Percentiles rank a stretch among this genome's conserved stretches.
Conservation (phyloP, 2,329 filamentous ascomycete species). For the Fusarium sp. region DNA sequence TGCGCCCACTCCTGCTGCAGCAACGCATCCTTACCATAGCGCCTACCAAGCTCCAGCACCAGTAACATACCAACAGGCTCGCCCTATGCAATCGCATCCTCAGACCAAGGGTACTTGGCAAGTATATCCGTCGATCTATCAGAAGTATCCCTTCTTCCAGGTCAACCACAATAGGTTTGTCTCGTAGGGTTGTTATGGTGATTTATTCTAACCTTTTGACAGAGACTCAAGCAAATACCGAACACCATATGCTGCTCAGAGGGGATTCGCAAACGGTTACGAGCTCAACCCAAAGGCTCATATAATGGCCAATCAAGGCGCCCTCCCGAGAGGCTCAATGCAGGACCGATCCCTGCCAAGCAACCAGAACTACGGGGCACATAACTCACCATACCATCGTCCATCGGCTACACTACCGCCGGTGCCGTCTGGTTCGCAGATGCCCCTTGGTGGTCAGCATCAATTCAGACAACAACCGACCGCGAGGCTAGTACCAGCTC, state of each 20-base stretch:
- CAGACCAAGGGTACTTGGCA: constrained; percentile 53
- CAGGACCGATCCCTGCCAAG: constrained; percentile 5
- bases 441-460: constrained; percentile 8
- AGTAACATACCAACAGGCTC: constrained; percentile 24
- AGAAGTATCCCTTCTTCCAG: constrained; percentile 71
- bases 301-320: constrained; percentile 54
- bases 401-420: not conserved
- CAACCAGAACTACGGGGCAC: constrained; percentile 5
- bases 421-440: constrained; percentile 4
- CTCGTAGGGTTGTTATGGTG: not conserved
- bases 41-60: constrained; percentile 15
- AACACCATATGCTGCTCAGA: constrained; percentile 69
- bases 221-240: constrained; percentile 69
- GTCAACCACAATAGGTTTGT: constrained; percentile 70
- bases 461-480: constrained; percentile 25
- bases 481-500: constrained; percentile 4
- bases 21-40: constrained; percentile 6
- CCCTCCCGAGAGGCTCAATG: constrained; percentile 48
- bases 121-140: constrained; percentile 59
- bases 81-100: constrained; percentile 25
- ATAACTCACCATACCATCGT: constrained; percentile 12
- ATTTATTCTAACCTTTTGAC: constrained; percentile 34
- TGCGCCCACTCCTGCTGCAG: not conserved
- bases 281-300: constrained; percentile 65
- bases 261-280: constrained; percentile 73